Evolutionary conservation across 2,329 filamentous ascomycete species (phyloP).

Genomic region (Calcarisporium arbuscula): DNA sequence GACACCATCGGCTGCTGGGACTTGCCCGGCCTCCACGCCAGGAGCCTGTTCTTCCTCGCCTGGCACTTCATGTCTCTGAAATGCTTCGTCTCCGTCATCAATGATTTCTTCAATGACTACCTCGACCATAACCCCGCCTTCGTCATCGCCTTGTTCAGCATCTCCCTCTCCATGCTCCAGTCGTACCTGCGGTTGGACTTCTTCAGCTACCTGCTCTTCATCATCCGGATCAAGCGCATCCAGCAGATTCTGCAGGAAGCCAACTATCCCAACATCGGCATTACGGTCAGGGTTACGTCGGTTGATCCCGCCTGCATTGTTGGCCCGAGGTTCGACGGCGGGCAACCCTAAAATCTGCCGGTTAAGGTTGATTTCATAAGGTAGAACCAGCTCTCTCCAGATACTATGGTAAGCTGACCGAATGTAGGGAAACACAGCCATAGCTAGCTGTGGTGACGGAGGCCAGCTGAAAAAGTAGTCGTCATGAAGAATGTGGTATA

Average conservation of each 20-base stretch:
- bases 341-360: slow-evolving; percentile 36
- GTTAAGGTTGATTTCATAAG: slow-evolving; percentile 44
- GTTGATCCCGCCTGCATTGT: slow-evolving; percentile 14
- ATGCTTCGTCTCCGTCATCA: slow-evolving; percentile 13
- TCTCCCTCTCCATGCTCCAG: slow-evolving; percentile 10
- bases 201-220: slow-evolving; percentile 16
- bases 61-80: slow-evolving; percentile 33
- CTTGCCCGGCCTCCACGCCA: slow-evolving; percentile 14
- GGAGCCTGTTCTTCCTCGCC: slow-evolving; percentile 32
- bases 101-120: slow-evolving; percentile 26
- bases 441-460: slow-evolving; percentile 44
- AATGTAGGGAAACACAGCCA: slow-evolving; percentile 42
- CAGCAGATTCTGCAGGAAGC: slow-evolving; percentile 28
- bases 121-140: slow-evolving; percentile 23
- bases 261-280: slow-evolving; percentile 25
- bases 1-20: slow-evolving; percentile 2
- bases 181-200: slow-evolving; percentile 2
- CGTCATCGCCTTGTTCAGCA: no score
- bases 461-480: slow-evolving; percentile 45
- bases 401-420: slow-evolving; percentile 39
- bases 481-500: slow-evolving; percentile 37
- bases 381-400: slow-evolving; percentile 38
- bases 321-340: slow-evolving; percentile 18
- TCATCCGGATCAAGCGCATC: slow-evolving; percentile 30
- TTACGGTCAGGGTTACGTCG: slow-evolving; percentile 12